These are phyloP conservation scores for Coemansia aciculifera DNA, from an alignment of 192 early-diverging fungal genomes.

Conservation along the genomic window DNA sequence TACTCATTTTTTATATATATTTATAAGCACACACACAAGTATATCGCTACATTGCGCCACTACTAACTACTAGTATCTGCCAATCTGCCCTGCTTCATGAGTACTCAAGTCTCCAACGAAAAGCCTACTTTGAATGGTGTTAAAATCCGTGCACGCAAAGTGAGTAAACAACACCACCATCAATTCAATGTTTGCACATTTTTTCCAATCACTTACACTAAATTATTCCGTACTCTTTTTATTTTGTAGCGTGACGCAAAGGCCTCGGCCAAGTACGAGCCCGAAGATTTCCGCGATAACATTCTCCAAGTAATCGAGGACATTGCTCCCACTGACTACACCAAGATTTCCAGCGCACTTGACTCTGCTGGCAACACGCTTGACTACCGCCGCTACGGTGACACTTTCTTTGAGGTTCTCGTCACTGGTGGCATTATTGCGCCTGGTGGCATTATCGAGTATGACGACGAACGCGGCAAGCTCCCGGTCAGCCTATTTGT, in stretches of 20 bases:
- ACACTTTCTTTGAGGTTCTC: conserved; percentile 91
- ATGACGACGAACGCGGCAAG: conserved; percentile 73
- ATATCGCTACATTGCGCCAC: background rate
- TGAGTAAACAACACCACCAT: conserved; percentile 8
- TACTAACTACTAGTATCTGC: conserved; percentile 11
- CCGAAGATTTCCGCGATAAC: conserved; percentile 55
- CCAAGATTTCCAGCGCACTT: conserved; percentile 71
- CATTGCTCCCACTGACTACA: conserved; percentile 61
- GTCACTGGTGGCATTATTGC: conserved; percentile 88
- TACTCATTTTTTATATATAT: conserved; percentile 1
- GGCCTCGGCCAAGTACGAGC: conserved; percentile 70
- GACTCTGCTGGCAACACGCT: conserved; percentile 83
- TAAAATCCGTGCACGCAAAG: conserved; percentile 52
- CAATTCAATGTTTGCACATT: background rate
- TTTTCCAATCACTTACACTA: background rate
- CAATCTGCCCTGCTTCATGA: conserved; percentile 39
- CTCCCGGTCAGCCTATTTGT: conserved; percentile 74
- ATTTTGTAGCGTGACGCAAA: conserved; percentile 59
- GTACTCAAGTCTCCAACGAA: conserved; percentile 50
- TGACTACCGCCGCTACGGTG: conserved; percentile 95
- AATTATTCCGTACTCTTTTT: background rate
- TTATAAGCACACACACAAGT: background rate
- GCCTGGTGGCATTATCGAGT: conserved; percentile 45
- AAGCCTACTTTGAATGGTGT: conserved; percentile 58
- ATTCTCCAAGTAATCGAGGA: conserved; percentile 56